These are phyloP conservation scores for Gymnopilus dilepis DNA, from an alignment of 768 basidiomycete species.

Conservation along the genomic window DNA sequence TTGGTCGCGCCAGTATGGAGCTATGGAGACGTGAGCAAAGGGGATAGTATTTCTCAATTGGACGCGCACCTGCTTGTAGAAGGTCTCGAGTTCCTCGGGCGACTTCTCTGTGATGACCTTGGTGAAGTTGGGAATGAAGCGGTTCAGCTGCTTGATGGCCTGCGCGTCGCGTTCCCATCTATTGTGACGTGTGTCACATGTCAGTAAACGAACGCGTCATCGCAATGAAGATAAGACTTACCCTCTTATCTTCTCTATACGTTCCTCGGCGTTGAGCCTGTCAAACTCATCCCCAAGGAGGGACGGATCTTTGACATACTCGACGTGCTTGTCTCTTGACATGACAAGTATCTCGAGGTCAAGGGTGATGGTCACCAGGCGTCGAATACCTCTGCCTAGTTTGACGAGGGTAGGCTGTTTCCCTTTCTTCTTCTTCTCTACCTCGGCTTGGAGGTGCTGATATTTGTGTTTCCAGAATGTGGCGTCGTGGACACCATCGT, in stretches of 20 bases:
- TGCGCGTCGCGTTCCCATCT: conserved; percentile 20
- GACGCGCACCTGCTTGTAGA: not conserved
- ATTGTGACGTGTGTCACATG: not conserved
- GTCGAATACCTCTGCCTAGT: no score
- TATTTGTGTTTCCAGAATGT: no score
- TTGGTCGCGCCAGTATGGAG: conserved; percentile 26
- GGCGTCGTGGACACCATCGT: no score
- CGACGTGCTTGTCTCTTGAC: conserved; percentile 17
- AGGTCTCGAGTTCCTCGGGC: not conserved
- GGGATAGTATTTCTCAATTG: not conserved
- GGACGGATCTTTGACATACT: conserved; percentile 9
- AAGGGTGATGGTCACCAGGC: no score
- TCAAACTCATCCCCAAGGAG: conserved; percentile 10
- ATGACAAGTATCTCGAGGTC: conserved; percentile 16
- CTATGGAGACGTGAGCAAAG: not conserved
- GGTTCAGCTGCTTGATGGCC: conserved; percentile 10
- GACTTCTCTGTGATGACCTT: conserved; percentile 14
- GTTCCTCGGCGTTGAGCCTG: conserved; percentile 15
- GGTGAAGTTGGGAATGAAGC: conserved; percentile 18
- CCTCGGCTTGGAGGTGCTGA: no score
- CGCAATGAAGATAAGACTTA: not conserved
- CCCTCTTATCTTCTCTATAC: conserved; percentile 15
- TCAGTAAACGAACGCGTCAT: conserved; percentile 6
- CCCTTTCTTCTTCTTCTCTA: no score
- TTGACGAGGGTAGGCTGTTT: no score